A percentile compares a stretch with the other conserved stretches of the same genome.
phyloP scores from a whole-genome alignment of 2,329 filamentous ascomycete genomes.

The Meredithiella fracta region DNA sequence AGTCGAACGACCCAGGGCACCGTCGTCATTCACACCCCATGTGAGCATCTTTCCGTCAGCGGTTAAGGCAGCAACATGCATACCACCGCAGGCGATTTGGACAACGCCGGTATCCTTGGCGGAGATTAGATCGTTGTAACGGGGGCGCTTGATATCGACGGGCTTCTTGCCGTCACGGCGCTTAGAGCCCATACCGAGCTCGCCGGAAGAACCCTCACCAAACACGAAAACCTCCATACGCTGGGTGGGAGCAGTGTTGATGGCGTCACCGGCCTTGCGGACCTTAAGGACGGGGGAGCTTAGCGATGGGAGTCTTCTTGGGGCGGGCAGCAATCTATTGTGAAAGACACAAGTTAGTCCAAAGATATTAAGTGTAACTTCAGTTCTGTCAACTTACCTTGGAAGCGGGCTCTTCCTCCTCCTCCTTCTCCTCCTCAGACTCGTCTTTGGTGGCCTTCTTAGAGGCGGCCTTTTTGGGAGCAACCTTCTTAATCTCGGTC shows the following conservation, averaged over 20 bases:
- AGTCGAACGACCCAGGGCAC: slow-evolving; percentile 62
- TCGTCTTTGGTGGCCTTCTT: slow-evolving; percentile 24
- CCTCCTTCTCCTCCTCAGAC: slow-evolving; percentile 14
- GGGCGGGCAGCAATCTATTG: slow-evolving; percentile 15
- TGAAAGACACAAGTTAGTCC: neutral
- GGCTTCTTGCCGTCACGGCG: slow-evolving; percentile 43
- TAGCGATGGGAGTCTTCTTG: slow-evolving; percentile 26
- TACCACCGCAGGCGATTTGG: slow-evolving; percentile 60
- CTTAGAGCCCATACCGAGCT: slow-evolving; percentile 62
- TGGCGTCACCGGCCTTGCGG: slow-evolving; percentile 42
- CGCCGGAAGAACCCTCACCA: slow-evolving; percentile 63
- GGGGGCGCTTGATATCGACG: slow-evolving; percentile 66
- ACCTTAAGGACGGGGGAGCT: slow-evolving; percentile 7
- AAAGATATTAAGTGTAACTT: slow-evolving; percentile 5
- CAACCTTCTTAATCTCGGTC: slow-evolving; percentile 31
- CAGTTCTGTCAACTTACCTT: slow-evolving; percentile 16
- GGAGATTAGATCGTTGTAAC: slow-evolving; percentile 52
- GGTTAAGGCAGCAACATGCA: slow-evolving; percentile 65
- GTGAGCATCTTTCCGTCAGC: slow-evolving; percentile 67
- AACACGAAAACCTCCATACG: slow-evolving; percentile 63
- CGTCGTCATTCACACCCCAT: slow-evolving; percentile 79
- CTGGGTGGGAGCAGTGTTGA: slow-evolving; percentile 48
- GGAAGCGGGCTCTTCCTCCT: slow-evolving; percentile 3
- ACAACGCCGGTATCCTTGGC: slow-evolving; percentile 55
- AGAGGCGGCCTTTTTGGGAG: slow-evolving; percentile 37